Evolutionary conservation across 192 early-diverging fungal genomes (phyloP), one percentile per base, ranked within the genome.

Genomic region (Coemansia asiatica): DNA sequence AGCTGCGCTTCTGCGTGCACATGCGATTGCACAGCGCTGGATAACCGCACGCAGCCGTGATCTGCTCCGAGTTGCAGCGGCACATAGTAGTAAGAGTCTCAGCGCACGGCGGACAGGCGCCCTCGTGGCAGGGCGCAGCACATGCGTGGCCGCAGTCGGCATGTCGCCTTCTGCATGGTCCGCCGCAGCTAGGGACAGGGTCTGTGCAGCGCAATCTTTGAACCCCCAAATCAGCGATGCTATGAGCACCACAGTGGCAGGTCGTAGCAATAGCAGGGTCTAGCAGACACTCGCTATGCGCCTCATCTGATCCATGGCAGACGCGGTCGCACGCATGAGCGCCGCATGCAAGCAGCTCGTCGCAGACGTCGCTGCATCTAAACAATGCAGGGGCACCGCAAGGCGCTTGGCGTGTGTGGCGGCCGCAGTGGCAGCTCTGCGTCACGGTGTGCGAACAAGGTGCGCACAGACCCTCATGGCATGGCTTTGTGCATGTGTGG

Each of bases 341-440:
- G 44, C 91, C 88, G 79, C 92, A 92, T 40, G 58, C 60, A 1
- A 75, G 60, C 47, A 59, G 46, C 51, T 59, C 63, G 15, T 28
- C 69, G 61, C 81, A 83, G 13, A 23, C 10, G 13, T 64, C 56
- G 44, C 56, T 51, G 64, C 81, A 83, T 46, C 54, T 50, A 66
- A 75, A 81, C 1, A 63, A 53, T 23, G 74, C 71, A 5, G 56
- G 66, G 47, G 69, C 53, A 7, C 90, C 90, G 66, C 91, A 93
- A 35, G 65, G 68, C 15, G 78, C 85, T 0, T 63, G 69, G 18
- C 87, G 82, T 44, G 75, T 72, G 66, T 84, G 78, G 33, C 83
- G 76, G 16, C 90, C 91, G 66, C 92, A 94, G 63, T 86, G 88
- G 69, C 92, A 94, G 7, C 51, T 38, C 76, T 91, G 88, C 16